phyloP scores from a whole-genome alignment of 208 protist species.

The Wallacemonas sp. region DNA sequence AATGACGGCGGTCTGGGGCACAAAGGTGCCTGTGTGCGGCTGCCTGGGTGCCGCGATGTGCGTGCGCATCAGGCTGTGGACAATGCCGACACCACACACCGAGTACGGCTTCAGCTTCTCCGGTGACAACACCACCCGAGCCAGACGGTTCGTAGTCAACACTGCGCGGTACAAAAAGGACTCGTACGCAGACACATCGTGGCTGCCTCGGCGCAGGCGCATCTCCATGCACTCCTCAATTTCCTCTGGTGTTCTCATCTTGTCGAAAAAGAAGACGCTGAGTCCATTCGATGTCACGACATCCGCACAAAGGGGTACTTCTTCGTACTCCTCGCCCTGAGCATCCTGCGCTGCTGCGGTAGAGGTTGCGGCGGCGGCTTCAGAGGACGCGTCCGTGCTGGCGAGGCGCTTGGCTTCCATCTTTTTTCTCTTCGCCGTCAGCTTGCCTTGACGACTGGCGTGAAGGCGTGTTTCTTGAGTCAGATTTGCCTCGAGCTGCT shows the following conservation, averaged over 20 bases:
- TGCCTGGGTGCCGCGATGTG: slow-evolving; percentile 84
- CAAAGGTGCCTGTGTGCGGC: slow-evolving; percentile 71
- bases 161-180: slow-evolving; percentile 63
- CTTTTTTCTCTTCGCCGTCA: slow-evolving; percentile 23
- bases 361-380: background rate
- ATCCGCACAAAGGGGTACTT: slow-evolving; percentile 17
- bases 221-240: slow-evolving; percentile 66
- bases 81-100: slow-evolving; percentile 81
- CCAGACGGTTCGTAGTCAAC: slow-evolving; percentile 65
- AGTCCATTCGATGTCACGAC: slow-evolving; percentile 52
- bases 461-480: slow-evolving; percentile 31
- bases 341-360: background rate
- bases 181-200: slow-evolving; percentile 83
- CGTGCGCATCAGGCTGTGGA: slow-evolving; percentile 83
- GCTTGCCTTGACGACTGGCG: slow-evolving; percentile 12
- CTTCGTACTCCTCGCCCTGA: slow-evolving; percentile 2
- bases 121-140: slow-evolving; percentile 67
- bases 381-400: too few relatives aligned
- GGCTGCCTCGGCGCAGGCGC: slow-evolving; percentile 52
- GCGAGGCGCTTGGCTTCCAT: slow-evolving; percentile 1
- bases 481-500: slow-evolving; percentile 41
- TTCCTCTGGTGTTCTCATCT: slow-evolving; percentile 67
- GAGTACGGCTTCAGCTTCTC: slow-evolving; percentile 70
- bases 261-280: slow-evolving; percentile 87
- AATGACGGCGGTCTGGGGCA: slow-evolving; percentile 85